Conservation (phyloP, 164 flowering plant genomes). For the Magnolia officinalis region DNA sequence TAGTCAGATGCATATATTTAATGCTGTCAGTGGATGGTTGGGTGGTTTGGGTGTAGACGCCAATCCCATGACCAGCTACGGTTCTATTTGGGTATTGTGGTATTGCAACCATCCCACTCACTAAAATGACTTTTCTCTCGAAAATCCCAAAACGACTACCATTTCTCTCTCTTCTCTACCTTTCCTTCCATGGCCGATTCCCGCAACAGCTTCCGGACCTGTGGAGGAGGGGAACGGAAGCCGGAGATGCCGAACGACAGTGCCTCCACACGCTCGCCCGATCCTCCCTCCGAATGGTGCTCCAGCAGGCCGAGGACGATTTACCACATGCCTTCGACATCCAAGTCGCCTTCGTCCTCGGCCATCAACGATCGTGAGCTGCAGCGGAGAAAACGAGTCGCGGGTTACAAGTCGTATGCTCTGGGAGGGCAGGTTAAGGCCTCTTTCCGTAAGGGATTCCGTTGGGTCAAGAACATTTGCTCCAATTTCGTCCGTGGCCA, state of each 20-base stretch:
- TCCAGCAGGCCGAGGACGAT: conserved; percentile 9
- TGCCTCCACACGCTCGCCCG: conserved; percentile 13
- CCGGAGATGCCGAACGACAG: conserved; percentile 48
- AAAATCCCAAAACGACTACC: neutral
- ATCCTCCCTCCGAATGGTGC: conserved; percentile 7
- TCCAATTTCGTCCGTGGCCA: conserved; percentile 68
- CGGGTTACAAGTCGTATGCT: conserved; percentile 61
- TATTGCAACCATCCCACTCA: too few relatives aligned
- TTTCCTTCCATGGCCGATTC: conserved; percentile 25
- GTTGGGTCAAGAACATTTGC: conserved; percentile 77
- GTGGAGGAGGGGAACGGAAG: conserved; percentile 27
- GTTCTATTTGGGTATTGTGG: too few relatives aligned
- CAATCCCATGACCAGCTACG: too few relatives aligned
- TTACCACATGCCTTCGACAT: neutral
- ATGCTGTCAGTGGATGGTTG: too few relatives aligned
- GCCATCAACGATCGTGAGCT: conserved; percentile 53
- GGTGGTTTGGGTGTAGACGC: too few relatives aligned
- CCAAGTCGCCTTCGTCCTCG: conserved; percentile 25
- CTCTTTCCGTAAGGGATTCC: conserved; percentile 50
- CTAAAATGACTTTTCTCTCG: too few relatives aligned
- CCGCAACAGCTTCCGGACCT: conserved; percentile 19
- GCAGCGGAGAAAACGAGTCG: conserved; percentile 59
- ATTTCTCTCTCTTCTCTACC: neutral
- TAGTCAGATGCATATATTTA: too few relatives aligned
- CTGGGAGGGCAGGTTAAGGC: conserved; percentile 70